Base-by-base conservation (phyloP, 352 stramenopile species). In the Phytophthora cryptogea region DNA sequence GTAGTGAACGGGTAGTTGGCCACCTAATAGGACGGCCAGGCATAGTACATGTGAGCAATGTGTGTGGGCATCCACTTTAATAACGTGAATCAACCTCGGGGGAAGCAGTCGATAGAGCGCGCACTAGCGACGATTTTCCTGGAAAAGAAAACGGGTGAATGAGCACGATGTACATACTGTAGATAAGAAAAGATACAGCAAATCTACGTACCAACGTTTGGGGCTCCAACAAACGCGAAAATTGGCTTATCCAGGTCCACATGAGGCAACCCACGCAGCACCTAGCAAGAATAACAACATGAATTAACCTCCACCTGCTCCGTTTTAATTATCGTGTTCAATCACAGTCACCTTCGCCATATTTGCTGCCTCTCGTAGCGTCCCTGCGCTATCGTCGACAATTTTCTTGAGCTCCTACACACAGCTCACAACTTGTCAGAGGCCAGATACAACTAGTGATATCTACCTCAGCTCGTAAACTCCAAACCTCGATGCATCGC, bases 1-100 rank as follows among this genome's bases (percentile, higher is more conserved):
- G 86, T 95, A 28, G 86, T 95, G 59, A 95, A 95, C 31, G 86
- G 86, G 30, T 95, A 95, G 51, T 95, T 95, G 9, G 86, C 84
- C 35, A 95, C 81, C 85, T 94, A 60, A 5, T 9, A 53, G 1
- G 54, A 23, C 13, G n/a, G 13, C 41, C 23, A 47, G 26, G 43
- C 54, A 32, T 48, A 23, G 53, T 28, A 56, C 23, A n/a, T 50
- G n/a, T 43, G 35, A 20, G 35, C 39, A 47, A 33, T 5, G 20
- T 3, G 16, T 42, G 13, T 23, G 20, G 20, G 20, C 2, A 17
- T 6, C 14, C 36, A 42, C 36, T 42, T 42, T 23, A 14, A n/a
- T 42, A 16, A 44, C 23, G 50, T 9, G 16, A 26, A 33, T 42
- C 3, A 62, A 92, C 86, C 77, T 94, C 80, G 13, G 86, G 86